phyloP scores from a whole-genome alignment of 1,284 basidiomycete species.

The Malassezia dermatis region DNA sequence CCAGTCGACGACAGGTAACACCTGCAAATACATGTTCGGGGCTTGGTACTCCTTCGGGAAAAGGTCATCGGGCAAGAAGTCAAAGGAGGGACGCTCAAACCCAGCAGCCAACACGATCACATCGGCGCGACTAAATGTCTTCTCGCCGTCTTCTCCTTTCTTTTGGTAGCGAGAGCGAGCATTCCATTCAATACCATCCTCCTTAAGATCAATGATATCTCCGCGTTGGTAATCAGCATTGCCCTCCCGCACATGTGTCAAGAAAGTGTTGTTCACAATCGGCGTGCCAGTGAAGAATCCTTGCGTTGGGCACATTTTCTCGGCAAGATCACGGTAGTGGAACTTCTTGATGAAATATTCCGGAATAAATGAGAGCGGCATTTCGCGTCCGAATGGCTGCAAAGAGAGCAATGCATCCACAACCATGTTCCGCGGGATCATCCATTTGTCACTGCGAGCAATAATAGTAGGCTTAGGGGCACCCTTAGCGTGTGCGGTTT shows the following conservation, averaged over 20 bases:
- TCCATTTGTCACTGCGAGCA: constrained; percentile 49
- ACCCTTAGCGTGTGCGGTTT: constrained; percentile 49
- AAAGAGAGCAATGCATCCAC: constrained; percentile 55
- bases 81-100: constrained; percentile 55
- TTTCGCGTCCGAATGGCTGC: constrained; percentile 55
- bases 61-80: constrained; percentile 56
- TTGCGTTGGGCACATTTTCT: constrained; percentile 41
- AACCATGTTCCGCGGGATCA: constrained; percentile 51
- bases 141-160: constrained; percentile 46
- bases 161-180: constrained; percentile 44
- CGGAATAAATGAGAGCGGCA: constrained; percentile 49
- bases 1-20: constrained; percentile 56
- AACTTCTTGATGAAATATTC: constrained; percentile 53
- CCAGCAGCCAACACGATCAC: constrained; percentile 59
- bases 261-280: constrained; percentile 57
- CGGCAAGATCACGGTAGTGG: constrained; percentile 55
- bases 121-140: constrained; percentile 52
- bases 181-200: constrained; percentile 50
- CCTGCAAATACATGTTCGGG: constrained; percentile 59
- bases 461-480: constrained; percentile 53
- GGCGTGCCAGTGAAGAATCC: constrained; percentile 44
- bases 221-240: constrained; percentile 55
- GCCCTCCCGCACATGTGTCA: constrained; percentile 54
- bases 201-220: constrained; percentile 53
- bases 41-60: constrained; percentile 55